Evolutionary conservation across 2,329 filamentous ascomycete genomes (phyloP), one percentile per base, ranked within the genome.

Genomic region (Arachnomyces sp.): DNA sequence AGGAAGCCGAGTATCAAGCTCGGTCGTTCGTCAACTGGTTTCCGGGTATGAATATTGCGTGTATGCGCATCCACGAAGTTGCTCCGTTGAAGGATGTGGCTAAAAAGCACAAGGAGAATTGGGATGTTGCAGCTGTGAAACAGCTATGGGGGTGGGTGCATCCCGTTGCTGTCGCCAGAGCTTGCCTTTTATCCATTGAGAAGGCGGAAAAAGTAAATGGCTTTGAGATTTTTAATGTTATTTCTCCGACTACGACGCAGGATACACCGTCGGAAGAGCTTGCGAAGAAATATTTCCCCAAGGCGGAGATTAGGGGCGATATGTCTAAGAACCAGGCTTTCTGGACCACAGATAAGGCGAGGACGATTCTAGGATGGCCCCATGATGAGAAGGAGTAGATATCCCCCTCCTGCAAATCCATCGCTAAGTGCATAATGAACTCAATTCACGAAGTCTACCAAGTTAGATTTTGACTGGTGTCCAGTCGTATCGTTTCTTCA

Each of bases 61-160:
- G 60, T 41, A 44, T 65, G 40, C 57, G 60, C 13, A 62, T 64
- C 39, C 60, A 65, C 35, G 56, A 63, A 35, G 62, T 64, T 5
- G 55, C 54, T 8, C 46, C 52, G 7, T 43, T 52, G 30, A 38
- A 49, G 14, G 47, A 59, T 2, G 59, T 62, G 13, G 44, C 49
- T 37, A 43, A 59, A 38, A 53, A 59, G 45, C 60, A 64, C 37
- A 36, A 46, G 15, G 49, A 55, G 37, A 51, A 59, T 35, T 63
- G 61, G 61, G 44, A 59, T 2, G 47, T 50, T 7, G 49, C 56
- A 1, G 63, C 49, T 5, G 57, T 64, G 34, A 56, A 53, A 38
- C 58, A 60, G 46, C 48, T 63, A 2, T 64, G 58, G 59, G 57
- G 56, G 6, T 64, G 60, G 60, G 60, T 63, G 12, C 51, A 48